Base-by-base conservation (phyloP, 2,329 filamentous ascomycete genomes). In the Didymella keratinophila region DNA sequence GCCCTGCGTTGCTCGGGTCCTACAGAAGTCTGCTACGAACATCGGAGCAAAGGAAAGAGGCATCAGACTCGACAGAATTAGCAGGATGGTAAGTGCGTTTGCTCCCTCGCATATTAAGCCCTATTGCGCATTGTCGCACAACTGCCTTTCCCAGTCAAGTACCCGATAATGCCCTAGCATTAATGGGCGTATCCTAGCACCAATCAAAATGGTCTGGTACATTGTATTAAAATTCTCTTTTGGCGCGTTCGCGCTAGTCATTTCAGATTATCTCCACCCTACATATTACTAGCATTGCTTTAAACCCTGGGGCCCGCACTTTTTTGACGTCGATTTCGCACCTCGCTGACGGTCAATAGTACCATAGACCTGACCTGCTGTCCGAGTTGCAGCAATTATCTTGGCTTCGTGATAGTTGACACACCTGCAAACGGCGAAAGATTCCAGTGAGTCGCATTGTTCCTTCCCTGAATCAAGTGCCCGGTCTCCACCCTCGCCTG, bases 1-100 rank as follows among this genome's bases (percentile, higher is more conserved):
- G 74, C 28, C 76, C 76, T 32, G 62, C 73, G 4, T 56, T 75
- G 50, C 64, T 71, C 39, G 74, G 67, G 49, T 75, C 75, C 45
- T 77, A 76, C 67, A 69, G 60, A 42, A 68, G 63, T 46, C 65
- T 68, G 32, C 63, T 78, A 48, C 62, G 52, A 41, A 50, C 49
- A 51, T 56, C 62, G 49, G 72, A 66, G 49, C 73, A 65, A 54
- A 64, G 62, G 52, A 74, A 71, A 55, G 58, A 68, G 27, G 73
- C 74, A 43, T 64, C 64, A 20, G 61, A 63, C 27, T 68, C 64
- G 47, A 75, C 70, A 45, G 68, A 70, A 50, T 65, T 78, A 61
- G 66, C 71, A 62, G 73, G 69, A 70, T 78, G 75, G 76, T 78
- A 73, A 75, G 76, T 73, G 58, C 56, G 48, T 55, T 39, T 50